Evolutionary conservation across 441 rosid genomes (phyloP).

Genomic region (Brassica hybrid): DNA sequence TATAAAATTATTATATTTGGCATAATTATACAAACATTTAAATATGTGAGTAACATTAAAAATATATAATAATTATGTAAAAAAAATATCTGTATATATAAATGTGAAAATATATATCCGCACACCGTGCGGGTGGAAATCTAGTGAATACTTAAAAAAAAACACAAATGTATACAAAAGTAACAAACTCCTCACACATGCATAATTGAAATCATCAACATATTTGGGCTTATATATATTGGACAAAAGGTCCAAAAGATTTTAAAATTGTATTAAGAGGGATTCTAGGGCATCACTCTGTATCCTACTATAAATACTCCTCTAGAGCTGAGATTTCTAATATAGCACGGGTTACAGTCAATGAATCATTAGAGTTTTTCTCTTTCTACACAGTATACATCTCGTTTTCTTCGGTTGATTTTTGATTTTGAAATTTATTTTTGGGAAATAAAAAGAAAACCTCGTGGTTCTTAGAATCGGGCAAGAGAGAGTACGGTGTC

Average conservation of each 20-base stretch:
- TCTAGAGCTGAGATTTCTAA: not conserved
- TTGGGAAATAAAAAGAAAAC: not conserved
- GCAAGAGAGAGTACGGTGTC: slow-evolving; percentile 57
- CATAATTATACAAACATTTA: too few relatives aligned
- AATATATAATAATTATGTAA: too few relatives aligned
- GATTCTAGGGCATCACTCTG: slow-evolving; percentile 30
- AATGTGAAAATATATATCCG: too few relatives aligned
- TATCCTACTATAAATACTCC: slow-evolving; percentile 23
- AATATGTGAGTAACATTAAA: too few relatives aligned
- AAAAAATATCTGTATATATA: too few relatives aligned
- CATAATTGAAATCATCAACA: too few relatives aligned
- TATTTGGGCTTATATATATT: not conserved
- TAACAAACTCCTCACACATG: not conserved
- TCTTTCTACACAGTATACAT: not conserved
- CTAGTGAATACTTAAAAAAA: not conserved
- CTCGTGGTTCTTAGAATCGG: slow-evolving; percentile 29
- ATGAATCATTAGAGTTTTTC: not conserved
- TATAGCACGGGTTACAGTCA: not conserved
- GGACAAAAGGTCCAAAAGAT: slow-evolving; percentile 12
- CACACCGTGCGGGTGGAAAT: too few relatives aligned
- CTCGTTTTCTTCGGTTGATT: too few relatives aligned
- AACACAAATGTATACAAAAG: not conserved
- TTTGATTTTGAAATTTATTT: not conserved
- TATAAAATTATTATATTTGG: too few relatives aligned
- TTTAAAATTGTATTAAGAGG: not conserved